phyloP scores from a whole-genome alignment of 257 asterid species.

The Salvia splendens region DNA sequence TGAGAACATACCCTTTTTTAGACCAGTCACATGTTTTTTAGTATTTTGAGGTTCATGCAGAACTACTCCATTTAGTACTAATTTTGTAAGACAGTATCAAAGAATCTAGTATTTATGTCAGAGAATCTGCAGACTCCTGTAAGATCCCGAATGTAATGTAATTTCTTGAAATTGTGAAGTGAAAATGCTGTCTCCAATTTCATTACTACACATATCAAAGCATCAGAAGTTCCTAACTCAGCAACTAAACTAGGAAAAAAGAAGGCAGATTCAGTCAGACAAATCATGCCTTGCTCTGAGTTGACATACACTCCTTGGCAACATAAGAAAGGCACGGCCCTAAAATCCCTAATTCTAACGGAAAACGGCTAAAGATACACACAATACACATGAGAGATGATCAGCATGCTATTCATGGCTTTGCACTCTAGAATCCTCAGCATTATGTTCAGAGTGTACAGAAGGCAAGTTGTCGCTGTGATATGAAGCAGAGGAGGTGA shows the following conservation, averaged over 20 bases:
- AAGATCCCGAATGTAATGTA: slow-evolving; percentile 11
- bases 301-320: neutral
- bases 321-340: slow-evolving; percentile 30
- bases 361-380: slow-evolving; percentile 36
- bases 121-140: slow-evolving; percentile 10
- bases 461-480: slow-evolving; percentile 52
- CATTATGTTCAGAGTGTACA: slow-evolving; percentile 41
- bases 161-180: slow-evolving; percentile 1
- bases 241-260: slow-evolving; percentile 34
- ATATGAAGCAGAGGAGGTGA: slow-evolving; percentile 49
- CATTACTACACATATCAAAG: slow-evolving; percentile 35
- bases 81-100: no score
- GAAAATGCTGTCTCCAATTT: slow-evolving; percentile 33
- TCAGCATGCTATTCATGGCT: slow-evolving; percentile 59
- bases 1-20: neutral
- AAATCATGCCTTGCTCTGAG: slow-evolving; percentile 31
- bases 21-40: slow-evolving; percentile 10
- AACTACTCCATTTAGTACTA: no score
- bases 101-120: neutral
- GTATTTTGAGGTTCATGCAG: neutral
- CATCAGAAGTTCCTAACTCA: slow-evolving; percentile 43
- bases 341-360: slow-evolving; percentile 32
- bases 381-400: slow-evolving; percentile 20
- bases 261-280: slow-evolving; percentile 23
- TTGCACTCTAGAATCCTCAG: slow-evolving; percentile 49